Evolutionary conservation across 331 rosid genomes (phyloP), one percentile per base, ranked within the genome.

Genomic region (Telfairia occidentalis): DNA sequence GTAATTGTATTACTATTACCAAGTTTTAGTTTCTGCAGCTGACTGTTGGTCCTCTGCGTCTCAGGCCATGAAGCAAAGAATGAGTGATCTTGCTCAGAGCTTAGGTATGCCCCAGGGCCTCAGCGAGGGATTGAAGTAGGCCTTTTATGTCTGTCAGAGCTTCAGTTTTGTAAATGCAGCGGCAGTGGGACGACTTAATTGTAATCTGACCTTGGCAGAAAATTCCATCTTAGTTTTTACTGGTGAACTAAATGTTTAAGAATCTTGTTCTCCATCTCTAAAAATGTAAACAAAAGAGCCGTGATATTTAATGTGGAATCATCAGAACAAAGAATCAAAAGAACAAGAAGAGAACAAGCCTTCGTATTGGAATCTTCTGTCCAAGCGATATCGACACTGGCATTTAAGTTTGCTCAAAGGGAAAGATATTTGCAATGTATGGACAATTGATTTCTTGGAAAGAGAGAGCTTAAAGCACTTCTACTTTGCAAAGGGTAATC

Each of bases 1-100:
- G 16, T 64, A 5, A 49, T 28, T 24, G 18, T 50, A 11, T 67
- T 46, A 12, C 34, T 50, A 11, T 67, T 46, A 12, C 34, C 16
- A 35, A 43, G 43, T 43, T n/a, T 35, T 45, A 5, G 26, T 49
- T 63, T 35, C 59, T 73, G 53, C 61, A 1, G 43, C 75, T 77
- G 67, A 43, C 28, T 58, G 45, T 71, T 64, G 78, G 48, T 11
- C 35, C 61, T 78, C 66, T 74, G 61, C 72, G 63, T 81, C 69
- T 57, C 85, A 92, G 96, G 94, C 93, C 78, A 92, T 88, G 92
- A 89, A 90, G 86, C 96, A 86, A 77, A 87, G 97, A 79, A 92
- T 88, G 96, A 84, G 84, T 38, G 88, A 88, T 86, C 94, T 89
- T 76, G 94, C 97, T 45, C 90, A 88, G 86, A 83, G 94, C 80